Base-by-base conservation (phyloP, 2,329 filamentous ascomycete species). In the Pseudocercospora macadamiae region DNA sequence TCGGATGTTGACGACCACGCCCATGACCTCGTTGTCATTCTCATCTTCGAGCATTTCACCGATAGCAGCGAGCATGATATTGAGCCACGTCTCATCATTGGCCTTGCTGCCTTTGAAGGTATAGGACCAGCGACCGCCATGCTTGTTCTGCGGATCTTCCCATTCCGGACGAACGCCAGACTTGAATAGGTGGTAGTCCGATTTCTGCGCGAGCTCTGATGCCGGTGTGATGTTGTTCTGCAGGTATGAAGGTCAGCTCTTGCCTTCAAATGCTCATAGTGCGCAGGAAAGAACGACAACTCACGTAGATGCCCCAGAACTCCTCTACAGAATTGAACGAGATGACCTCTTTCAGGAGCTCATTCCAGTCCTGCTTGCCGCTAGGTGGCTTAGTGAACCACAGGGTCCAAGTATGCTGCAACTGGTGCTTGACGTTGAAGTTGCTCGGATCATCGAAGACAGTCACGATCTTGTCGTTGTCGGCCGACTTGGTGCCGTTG, bases 111-210 rank as follows among this genome's bases (percentile, higher is more conserved):
- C 91, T 83, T 96, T 96, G 87, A 96, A 97, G 72, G 91, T 89
- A 81, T 96, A 97, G 23, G 93, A 93, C 95, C 95, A 99, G 80
- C 97, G 97, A 79, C 95, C 95, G 70, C 95, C 95, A 76, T 97
- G 92, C 85, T 97, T 99, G 83, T 99, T 99, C 82, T 97, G 92
- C 23, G 86, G 83, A 75, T 99, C 95, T 79, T 99, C 95, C 95
- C 95, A 99, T 80, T 99, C 96, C 32, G 95, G 95, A 65, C 95
- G 91, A 64, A 99, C 91, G 66, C 93, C 93, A 70, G 89, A 89
- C 83, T 99, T 99, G 89, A 99, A 99, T 44, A 99, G 89, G 75
- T 99, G 96, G 81, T 99, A 99, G 77, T 99, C 95, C 73, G 95
- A 96, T 83, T 99, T 99, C 74, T 96, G 87, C 44, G 93, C 91